Evolutionary conservation across 371 early-diverging fungal species (phyloP).

Genomic region (Nematocida sp.): DNA sequence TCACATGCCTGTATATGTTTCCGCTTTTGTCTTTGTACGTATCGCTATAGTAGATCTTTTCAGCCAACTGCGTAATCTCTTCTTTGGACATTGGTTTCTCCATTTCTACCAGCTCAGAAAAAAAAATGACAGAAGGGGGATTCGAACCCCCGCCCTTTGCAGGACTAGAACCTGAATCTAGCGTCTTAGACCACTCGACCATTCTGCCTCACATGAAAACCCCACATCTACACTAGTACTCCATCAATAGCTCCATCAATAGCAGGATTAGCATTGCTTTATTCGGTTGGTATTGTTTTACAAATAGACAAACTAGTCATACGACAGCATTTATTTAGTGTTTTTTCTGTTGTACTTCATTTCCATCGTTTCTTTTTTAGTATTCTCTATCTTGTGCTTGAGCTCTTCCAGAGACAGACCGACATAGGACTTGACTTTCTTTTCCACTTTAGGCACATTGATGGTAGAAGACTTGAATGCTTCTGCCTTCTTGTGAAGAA

Average conservation of each 20-base stretch:
- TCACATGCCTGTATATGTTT: constrained; percentile 68
- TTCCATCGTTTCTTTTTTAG: constrained; percentile 19
- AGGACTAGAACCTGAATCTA: constrained; percentile 63
- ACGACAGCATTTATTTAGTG: not conserved
- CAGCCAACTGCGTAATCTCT: constrained; percentile 1
- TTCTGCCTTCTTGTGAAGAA: constrained; percentile 37
- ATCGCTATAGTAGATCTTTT: constrained; percentile 67
- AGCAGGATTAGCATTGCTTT: not conserved
- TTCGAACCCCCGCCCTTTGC: constrained; percentile 62
- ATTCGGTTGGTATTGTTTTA: no score
- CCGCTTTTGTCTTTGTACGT: constrained; percentile 66
- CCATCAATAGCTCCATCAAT: no score
- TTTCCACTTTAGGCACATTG: constrained; percentile 35
- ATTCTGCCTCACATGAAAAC: constrained; percentile 51
- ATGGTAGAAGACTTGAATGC: constrained; percentile 43
- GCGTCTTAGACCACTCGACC: constrained; percentile 64
- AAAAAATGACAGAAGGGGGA: constrained; percentile 55
- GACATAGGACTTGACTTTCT: constrained; percentile 46
- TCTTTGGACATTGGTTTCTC: not conserved
- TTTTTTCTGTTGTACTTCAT: constrained; percentile 35
- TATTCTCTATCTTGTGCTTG: constrained; percentile 51
- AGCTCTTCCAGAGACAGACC: constrained; percentile 43
- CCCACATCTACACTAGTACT: no score
- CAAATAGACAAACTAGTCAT: not conserved
- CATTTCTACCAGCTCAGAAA: constrained; percentile 26